Base-by-base conservation (phyloP, 176 grass and related monocot genomes). In the Luzula sylvatica region DNA sequence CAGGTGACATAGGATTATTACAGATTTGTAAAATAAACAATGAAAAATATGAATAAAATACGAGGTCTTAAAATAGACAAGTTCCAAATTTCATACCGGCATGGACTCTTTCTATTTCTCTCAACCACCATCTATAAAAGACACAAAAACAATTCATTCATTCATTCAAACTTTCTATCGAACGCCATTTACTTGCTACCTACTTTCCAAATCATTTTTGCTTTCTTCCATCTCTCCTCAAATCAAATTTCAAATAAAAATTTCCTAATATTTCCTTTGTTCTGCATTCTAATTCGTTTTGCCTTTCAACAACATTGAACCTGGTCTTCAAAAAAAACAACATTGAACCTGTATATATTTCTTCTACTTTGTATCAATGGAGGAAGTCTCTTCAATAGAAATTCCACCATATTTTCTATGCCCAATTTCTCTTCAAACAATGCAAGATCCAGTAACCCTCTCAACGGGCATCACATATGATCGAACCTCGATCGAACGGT, bases 401-500 rank as follows among this genome's bases (percentile, higher is more conserved):
- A 76, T 98, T 46, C 93, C 82, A 1, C 46, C 43, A 1, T 86
- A 83, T 67, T 98, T 83, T 76, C 47, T 98, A 8, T 98, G 93
- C 32, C 93, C 93, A 13, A 87, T 98, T 45, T 92, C 93, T 23
- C 75, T 92, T 20, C 70, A 92, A 67, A 74, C 74, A 23, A 98
- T 92, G 93, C 41, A 68, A 26, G 86, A 98, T 53, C 93, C 93
- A 1, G 93, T 98, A 5, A 92, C 78, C 59, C 78, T 98, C 12
- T 59, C 75, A 27, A 83, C 93, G 41, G 93, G 93, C 75, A 92
- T 98, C 58, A 83, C 93, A 62, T 98, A 98, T 56, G 86, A 98
- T 52, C 75, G 93, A 3, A 61, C 82, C 23, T 82, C 75, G 53
- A 98, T 98, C 75, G 78, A 92, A 67, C 59, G 82, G 7, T 98